A percentile compares a stretch with the other conserved stretches of the same genome.
These are phyloP conservation scores for Rhodofomes roseus DNA, from an alignment of 1,284 basidiomycete species.

Conservation along the genomic window DNA sequence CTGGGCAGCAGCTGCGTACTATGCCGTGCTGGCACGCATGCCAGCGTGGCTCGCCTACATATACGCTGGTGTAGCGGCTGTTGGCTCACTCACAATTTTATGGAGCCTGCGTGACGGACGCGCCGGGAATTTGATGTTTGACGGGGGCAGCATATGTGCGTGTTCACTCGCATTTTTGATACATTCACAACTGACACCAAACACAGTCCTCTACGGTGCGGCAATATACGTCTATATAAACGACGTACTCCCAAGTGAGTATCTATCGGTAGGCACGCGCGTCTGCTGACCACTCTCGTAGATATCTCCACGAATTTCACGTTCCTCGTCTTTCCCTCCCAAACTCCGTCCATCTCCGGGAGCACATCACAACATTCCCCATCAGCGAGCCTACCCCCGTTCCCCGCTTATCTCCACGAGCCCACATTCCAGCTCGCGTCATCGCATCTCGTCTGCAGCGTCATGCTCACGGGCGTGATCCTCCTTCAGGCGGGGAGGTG, in stretches of 20 bases:
- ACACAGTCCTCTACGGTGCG: conserved; percentile 68
- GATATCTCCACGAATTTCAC: conserved; percentile 56
- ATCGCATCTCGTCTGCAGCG: conserved; percentile 76
- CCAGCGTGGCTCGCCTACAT: conserved; percentile 51
- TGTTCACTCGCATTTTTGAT: not conserved
- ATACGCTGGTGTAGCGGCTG: conserved; percentile 47
- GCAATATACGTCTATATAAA: conserved; percentile 66
- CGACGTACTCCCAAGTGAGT: conserved; percentile 73
- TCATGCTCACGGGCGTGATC: conserved; percentile 76
- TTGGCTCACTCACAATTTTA: conserved; percentile 63
- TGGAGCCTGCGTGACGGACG: conserved; percentile 74
- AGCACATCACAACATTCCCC: conserved; percentile 6
- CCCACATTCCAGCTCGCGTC: conserved; percentile 75
- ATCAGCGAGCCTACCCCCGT: conserved; percentile 14
- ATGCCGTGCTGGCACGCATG: conserved; percentile 68
- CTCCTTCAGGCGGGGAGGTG: conserved; percentile 75
- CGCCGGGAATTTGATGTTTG: conserved; percentile 83
- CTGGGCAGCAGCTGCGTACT: conserved; percentile 77
- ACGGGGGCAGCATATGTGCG: conserved; percentile 80
- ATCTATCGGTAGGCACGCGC: not conserved
- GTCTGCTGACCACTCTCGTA: conserved; percentile 23
- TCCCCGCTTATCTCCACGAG: conserved; percentile 41
- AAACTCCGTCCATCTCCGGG: conserved; percentile 3
- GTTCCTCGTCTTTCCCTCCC: conserved; percentile 40
- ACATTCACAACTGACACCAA: conserved; percentile 1